Conservation (phyloP, 805 yeast species). For the Candida bentonensis region DNA sequence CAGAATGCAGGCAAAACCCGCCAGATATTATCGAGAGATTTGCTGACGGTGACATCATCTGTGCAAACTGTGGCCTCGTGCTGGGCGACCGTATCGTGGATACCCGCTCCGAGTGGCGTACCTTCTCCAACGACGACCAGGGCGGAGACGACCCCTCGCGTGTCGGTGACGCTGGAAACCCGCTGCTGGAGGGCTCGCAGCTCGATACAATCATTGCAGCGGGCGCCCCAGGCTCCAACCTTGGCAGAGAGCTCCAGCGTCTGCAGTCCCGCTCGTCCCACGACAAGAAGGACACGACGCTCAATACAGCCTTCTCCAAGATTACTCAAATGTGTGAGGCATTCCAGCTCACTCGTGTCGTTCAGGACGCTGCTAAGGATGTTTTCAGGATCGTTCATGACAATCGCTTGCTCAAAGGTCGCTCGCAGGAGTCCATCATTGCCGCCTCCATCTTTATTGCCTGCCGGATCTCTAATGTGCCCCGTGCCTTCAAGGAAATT, state of each 20-base stretch:
- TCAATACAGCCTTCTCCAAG: constrained; percentile 78
- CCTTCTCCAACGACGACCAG: constrained; percentile 94
- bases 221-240: constrained; percentile 70
- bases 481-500: constrained; percentile 89
- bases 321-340: constrained; percentile 96
- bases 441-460: constrained; percentile 94
- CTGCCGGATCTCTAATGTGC: constrained; percentile 85
- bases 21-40: constrained; percentile 92
- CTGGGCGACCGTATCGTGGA: constrained; percentile 86
- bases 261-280: constrained; percentile 78
- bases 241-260: constrained; percentile 80
- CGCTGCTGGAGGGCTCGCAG: constrained; percentile 80
- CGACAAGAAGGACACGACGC: constrained; percentile 76
- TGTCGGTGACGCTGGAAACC: constrained; percentile 96
- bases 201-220: constrained; percentile 84
- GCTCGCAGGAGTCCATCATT: constrained; percentile 86
- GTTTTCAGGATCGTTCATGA: constrained; percentile 86
- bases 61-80: constrained; percentile 93
- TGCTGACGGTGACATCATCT: constrained; percentile 96
- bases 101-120: constrained; percentile 96
- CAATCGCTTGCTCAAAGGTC: constrained; percentile 73
- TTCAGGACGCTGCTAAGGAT: constrained; percentile 95
- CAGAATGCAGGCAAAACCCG: constrained; percentile 91
- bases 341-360: constrained; percentile 84
- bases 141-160: constrained; percentile 98